Percentiles rank a stretch among this genome's conserved stretches.
Evolutionary conservation across 768 basidiomycete species (phyloP).

Genomic region (Trametes coccinea): DNA sequence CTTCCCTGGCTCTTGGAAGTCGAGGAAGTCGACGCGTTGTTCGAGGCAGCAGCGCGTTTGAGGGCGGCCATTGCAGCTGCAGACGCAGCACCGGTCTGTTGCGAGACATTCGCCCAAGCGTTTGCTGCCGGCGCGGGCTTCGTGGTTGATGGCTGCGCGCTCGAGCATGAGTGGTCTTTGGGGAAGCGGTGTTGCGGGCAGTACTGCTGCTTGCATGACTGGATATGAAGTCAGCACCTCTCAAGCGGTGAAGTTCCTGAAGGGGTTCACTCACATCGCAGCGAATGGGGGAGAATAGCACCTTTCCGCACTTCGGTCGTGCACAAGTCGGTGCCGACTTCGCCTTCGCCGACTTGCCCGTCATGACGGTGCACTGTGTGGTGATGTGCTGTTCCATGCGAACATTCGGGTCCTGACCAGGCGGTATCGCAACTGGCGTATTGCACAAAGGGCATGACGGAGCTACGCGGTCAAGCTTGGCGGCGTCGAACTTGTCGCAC

Average conservation of each 20-base stretch:
- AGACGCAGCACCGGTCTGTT: slow-evolving; percentile 24
- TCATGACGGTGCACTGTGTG: slow-evolving; percentile 66
- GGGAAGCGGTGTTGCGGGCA: slow-evolving; percentile 83
- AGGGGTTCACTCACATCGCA: slow-evolving; percentile 61
- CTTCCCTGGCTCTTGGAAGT: slow-evolving; percentile 25
- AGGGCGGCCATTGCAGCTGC: slow-evolving; percentile 41
- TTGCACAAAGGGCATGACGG: slow-evolving; percentile 82
- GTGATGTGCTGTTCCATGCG: slow-evolving; percentile 78
- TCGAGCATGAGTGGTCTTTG: slow-evolving; percentile 60
- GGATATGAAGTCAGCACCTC: not conserved
- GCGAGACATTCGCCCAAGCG: slow-evolving; percentile 19
- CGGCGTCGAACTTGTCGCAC: slow-evolving; percentile 71
- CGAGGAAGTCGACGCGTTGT: slow-evolving; percentile 41
- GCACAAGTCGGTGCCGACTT: slow-evolving; percentile 57
- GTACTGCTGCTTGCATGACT: slow-evolving; percentile 74
- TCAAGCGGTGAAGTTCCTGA: not conserved
- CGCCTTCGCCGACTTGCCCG: slow-evolving; percentile 52
- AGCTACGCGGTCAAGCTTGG: slow-evolving; percentile 70
- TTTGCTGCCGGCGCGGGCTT: slow-evolving; percentile 23
- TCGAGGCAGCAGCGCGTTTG: slow-evolving; percentile 40
- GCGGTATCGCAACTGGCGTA: slow-evolving; percentile 70
- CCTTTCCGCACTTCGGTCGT: slow-evolving; percentile 65
- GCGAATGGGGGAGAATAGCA: slow-evolving; percentile 69
- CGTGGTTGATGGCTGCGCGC: slow-evolving; percentile 20
- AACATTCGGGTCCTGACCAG: slow-evolving; percentile 76